Percentiles rank a stretch among this genome's conserved stretches.
phyloP scores from a whole-genome alignment of 495 filamentous ascomycete genomes.

The Tuber brumale region DNA sequence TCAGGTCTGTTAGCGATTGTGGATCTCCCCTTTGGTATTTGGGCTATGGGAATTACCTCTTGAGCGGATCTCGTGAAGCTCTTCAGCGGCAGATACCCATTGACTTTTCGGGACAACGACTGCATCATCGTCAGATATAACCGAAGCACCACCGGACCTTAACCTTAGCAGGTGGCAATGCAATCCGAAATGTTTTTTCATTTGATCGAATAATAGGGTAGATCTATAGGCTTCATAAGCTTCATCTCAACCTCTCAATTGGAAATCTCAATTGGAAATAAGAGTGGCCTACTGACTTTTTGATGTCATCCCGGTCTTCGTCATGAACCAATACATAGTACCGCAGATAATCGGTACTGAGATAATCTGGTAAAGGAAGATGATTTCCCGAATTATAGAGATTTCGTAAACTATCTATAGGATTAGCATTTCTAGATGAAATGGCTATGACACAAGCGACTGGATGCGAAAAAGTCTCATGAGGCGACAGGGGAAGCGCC shows the following conservation, averaged over 20 bases:
- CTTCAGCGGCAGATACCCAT: conserved; percentile 85
- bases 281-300: conserved; percentile 58
- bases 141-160: conserved; percentile 67
- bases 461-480: conserved; percentile 91
- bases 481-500: conserved; percentile 63
- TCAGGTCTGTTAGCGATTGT: conserved; percentile 32
- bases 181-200: conserved; percentile 93
- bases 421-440: conserved; percentile 71
- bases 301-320: conserved; percentile 86
- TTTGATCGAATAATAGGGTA: conserved; percentile 73
- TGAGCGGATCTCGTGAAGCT: conserved; percentile 63
- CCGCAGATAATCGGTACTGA: conserved; percentile 78
- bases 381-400: conserved; percentile 71
- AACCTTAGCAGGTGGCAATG: conserved; percentile 89
- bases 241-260: not conserved
- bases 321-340: conserved; percentile 98
- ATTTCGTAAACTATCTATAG: conserved; percentile 74
- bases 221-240: conserved; percentile 35
- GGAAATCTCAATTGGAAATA: not conserved
- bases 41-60: conserved; percentile 46
- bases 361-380: conserved; percentile 69
- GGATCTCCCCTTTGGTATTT: not conserved
- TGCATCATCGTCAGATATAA: conserved; percentile 88
- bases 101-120: conserved; percentile 69
- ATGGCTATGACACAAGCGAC: conserved; percentile 95